Base-by-base conservation (phyloP, 495 filamentous ascomycete genomes). In the Sphaerosporella brunnea region DNA sequence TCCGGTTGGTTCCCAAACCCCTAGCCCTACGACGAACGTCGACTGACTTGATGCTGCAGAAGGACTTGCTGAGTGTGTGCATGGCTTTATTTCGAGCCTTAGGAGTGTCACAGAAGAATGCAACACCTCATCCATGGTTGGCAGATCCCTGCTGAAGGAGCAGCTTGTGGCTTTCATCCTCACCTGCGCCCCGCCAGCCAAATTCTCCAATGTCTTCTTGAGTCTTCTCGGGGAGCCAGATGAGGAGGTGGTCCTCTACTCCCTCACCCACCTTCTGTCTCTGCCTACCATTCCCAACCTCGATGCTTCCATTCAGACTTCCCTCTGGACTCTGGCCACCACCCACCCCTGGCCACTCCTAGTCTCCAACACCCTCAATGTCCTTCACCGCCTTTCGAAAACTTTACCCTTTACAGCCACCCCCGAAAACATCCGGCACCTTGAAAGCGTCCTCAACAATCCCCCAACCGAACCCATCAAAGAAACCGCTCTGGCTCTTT, bases 81-180 rank as follows among this genome's bases (percentile, higher is more conserved):
- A n/a, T n/a, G n/a, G n/a, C n/a, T n/a, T n/a, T n/a, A n/a, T n/a
- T n/a, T n/a, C n/a, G n/a, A n/a, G n/a, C n/a, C n/a, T n/a, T n/a
- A n/a, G n/a, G n/a, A n/a, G 11, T 37, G 15, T 19, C n/a, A 20
- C 48, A 38, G n/a, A 23, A 1, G 55, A 53, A 25, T 43, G 53
- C 26, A 4, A 23, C 1, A 23, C 20, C 16, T 11, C 48, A 13
- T 48, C 51, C 15, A 23, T 43, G 4, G 51, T 53, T 28, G 56
- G 54, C 16, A 47, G 55, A 13, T 51, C 55, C 2, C 44, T 59
- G 23, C 24, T 59, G 11, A 59, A 58, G 30, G 48, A 50, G 10
- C 48, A 54, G 2, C 42, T 59, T 0, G 45, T 47, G 13, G 10
- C 30, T 13, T 46, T 51, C 51, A 51, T 48, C 19, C 24, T 54